Evolutionary conservation across 257 asterid species (phyloP).

Genomic region (Lithospermum erythrorhizon): DNA sequence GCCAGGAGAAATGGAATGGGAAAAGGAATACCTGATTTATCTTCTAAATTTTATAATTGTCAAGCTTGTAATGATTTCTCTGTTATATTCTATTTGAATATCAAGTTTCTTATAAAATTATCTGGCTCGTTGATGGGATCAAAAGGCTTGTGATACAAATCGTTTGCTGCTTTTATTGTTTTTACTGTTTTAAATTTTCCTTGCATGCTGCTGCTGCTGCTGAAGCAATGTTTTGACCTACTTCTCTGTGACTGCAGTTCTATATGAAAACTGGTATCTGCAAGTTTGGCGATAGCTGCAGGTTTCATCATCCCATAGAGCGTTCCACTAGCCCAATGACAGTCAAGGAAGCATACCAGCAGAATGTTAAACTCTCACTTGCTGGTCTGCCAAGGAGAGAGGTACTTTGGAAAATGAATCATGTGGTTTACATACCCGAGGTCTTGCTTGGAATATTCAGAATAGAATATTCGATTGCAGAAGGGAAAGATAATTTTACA

Average conservation of each 20-base stretch:
- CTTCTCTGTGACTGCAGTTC: slow-evolving; percentile 31
- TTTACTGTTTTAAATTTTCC: background rate
- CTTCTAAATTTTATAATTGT: background rate
- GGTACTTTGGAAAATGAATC: slow-evolving; percentile 36
- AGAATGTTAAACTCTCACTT: slow-evolving; percentile 66
- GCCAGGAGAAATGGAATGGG: slow-evolving; percentile 82
- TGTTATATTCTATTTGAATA: too few relatives aligned
- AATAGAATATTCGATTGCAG: too few relatives aligned
- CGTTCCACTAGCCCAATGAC: slow-evolving; percentile 37
- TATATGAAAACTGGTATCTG: slow-evolving; percentile 93
- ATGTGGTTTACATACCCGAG: background rate
- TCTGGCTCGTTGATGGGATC: too few relatives aligned
- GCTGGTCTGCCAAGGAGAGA: slow-evolving; percentile 96
- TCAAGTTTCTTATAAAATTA: too few relatives aligned
- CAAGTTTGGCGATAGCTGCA: slow-evolving; percentile 76
- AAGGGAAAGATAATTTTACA: too few relatives aligned
- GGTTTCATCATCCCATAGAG: slow-evolving; percentile 83
- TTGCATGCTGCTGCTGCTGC: background rate
- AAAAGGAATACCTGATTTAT: too few relatives aligned
- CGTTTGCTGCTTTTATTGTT: background rate
- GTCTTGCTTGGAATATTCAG: background rate
- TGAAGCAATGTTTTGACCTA: slow-evolving; percentile 3
- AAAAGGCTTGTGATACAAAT: too few relatives aligned
- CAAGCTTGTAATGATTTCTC: too few relatives aligned
- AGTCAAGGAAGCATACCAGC: slow-evolving; percentile 32